Conservation (phyloP, 2,329 filamentous ascomycete genomes). For the Rhytidhysteron rufulum region DNA sequence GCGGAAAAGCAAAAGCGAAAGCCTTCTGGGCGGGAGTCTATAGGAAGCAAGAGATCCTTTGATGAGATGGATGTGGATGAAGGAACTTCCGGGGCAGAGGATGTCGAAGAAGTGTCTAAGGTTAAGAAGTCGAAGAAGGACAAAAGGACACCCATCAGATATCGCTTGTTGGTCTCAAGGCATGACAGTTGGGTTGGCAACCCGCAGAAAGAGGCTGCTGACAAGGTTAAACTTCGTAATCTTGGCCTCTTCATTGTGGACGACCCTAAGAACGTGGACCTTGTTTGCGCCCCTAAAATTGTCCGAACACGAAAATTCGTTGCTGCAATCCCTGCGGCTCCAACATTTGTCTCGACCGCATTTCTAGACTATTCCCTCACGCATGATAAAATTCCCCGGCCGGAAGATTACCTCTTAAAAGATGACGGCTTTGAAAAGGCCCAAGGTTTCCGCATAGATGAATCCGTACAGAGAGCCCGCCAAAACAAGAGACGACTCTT, state of each 20-base stretch:
- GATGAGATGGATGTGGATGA: conserved; percentile 42
- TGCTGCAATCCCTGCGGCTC: conserved; percentile 76
- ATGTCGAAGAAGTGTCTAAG: conserved; percentile 58
- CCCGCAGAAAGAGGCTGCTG: conserved; percentile 68
- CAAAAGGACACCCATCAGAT: conserved; percentile 58
- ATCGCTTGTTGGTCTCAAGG: conserved; percentile 77
- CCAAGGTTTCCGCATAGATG: conserved; percentile 65
- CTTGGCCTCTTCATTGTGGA: conserved; percentile 78
- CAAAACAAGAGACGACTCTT: conserved; percentile 75
- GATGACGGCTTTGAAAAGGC: conserved; percentile 71
- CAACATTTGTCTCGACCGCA: conserved; percentile 68
- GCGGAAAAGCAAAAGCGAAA: conserved; percentile 29
- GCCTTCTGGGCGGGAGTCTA: conserved; percentile 29
- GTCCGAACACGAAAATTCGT: conserved; percentile 94
- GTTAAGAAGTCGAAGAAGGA: conserved; percentile 53
- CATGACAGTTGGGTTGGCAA: conserved; percentile 75
- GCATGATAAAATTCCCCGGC: conserved; percentile 60
- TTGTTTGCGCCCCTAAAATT: conserved; percentile 81
- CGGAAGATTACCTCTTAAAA: conserved; percentile 63
- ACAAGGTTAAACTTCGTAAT: conserved; percentile 78
- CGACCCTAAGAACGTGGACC: conserved; percentile 72
- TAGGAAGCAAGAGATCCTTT: conserved; percentile 43
- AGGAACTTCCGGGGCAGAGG: conserved; percentile 36
- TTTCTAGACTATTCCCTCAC: conserved; percentile 78
- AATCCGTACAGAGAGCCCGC: conserved; percentile 67